These are phyloP conservation scores for Beta corolliflora DNA, from an alignment of 179 eudicot species.

Conservation along the genomic window DNA sequence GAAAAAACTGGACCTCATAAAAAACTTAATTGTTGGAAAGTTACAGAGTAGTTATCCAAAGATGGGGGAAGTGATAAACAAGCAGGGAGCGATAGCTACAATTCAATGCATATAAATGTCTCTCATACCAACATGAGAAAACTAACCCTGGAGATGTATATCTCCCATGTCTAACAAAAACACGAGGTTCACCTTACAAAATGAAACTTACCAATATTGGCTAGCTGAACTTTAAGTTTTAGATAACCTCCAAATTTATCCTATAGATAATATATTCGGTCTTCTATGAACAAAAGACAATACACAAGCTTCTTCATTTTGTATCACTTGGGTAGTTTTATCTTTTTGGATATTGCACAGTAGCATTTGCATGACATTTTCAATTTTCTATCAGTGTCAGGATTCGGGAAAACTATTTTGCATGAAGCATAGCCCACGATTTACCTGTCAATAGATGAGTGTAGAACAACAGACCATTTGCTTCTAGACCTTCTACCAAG, in stretches of 20 bases:
- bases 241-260: no score
- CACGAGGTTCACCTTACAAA: neutral
- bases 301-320: neutral
- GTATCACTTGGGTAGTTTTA: neutral
- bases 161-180: neutral
- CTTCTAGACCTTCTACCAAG: conserved; percentile 86
- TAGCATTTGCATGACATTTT: neutral
- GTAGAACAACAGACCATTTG: conserved; percentile 74
- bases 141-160: neutral
- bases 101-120: neutral
- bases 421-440: neutral
- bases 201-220: neutral
- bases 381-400: neutral
- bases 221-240: neutral
- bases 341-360: neutral
- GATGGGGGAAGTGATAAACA: neutral
- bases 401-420: neutral
- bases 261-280: neutral
- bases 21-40: neutral
- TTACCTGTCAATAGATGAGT: conserved; percentile 79
- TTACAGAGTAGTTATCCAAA: neutral
- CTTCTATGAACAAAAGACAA: neutral
- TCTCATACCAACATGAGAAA: neutral
- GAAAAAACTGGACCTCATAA: neutral
- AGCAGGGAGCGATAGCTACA: neutral